Evolutionary conservation across 176 grass and related monocot species (phyloP).

Genomic region (Elaeis guineensis): DNA sequence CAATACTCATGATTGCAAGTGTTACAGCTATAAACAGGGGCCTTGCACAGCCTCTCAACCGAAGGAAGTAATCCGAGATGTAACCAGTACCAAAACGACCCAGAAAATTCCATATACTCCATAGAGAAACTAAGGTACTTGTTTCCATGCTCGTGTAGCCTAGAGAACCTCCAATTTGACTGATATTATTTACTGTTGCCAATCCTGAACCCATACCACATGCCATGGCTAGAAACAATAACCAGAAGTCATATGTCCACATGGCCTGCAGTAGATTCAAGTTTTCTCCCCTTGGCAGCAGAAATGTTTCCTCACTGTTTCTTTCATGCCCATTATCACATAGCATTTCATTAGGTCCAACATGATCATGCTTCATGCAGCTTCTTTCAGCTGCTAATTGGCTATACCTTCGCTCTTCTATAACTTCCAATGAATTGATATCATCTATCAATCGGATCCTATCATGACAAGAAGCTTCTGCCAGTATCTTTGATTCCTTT

Average conservation of each 20-base stretch:
- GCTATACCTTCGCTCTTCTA: not conserved
- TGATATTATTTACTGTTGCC: slow-evolving; percentile 74
- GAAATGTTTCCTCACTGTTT: not conserved
- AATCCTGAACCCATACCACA: slow-evolving; percentile 74
- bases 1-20: slow-evolving; percentile 37
- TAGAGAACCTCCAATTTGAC: slow-evolving; percentile 60
- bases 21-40: slow-evolving; percentile 45
- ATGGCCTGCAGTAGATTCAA: slow-evolving; percentile 46
- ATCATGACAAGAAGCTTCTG: not conserved
- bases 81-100: slow-evolving; percentile 54
- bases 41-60: slow-evolving; percentile 24
- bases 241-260: slow-evolving; percentile 49
- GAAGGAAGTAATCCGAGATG: slow-evolving; percentile 47
- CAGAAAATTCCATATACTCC: slow-evolving; percentile 75
- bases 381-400: not conserved
- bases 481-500: slow-evolving; percentile 8
- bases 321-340: not conserved
- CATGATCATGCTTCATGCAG: not conserved
- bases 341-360: not conserved
- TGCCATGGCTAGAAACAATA: slow-evolving; percentile 53
- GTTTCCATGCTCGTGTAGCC: slow-evolving; percentile 51
- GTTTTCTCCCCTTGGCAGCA: slow-evolving; percentile 26
- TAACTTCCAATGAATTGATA: not conserved
- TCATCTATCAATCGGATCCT: slow-evolving; percentile 4
- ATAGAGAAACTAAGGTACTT: slow-evolving; percentile 50